Percentiles rank a stretch among this genome's conserved stretches.
phyloP scores from a whole-genome alignment of 495 filamentous ascomycete genomes.

The Acidiella bohemica region DNA sequence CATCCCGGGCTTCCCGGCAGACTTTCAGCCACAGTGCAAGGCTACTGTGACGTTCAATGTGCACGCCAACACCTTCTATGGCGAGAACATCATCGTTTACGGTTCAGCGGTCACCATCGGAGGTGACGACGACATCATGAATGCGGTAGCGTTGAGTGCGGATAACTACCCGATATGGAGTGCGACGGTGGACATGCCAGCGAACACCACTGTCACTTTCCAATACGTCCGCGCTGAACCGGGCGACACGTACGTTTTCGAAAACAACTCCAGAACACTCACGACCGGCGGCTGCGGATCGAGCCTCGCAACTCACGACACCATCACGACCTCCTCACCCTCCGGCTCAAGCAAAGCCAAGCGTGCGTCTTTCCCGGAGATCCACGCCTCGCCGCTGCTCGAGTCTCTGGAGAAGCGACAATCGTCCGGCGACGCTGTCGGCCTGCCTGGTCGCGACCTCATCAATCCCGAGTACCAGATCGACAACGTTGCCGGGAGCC shows the following conservation, averaged over 20 bases:
- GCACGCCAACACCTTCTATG: slow-evolving; percentile 13
- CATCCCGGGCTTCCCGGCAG: slow-evolving; percentile 56
- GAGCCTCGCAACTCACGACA: slow-evolving; percentile 1
- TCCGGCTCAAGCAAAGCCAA: slow-evolving; percentile 2
- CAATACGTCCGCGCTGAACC: slow-evolving; percentile 10
- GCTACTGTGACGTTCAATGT: slow-evolving; percentile 16
- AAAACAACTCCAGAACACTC: slow-evolving; percentile 18
- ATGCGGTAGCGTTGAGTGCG: slow-evolving; percentile 6
- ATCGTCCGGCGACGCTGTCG: slow-evolving; percentile 28
- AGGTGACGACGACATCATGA: slow-evolving; percentile 2
- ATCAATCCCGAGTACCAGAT: slow-evolving; percentile 64
- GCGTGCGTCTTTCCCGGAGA: background rate
- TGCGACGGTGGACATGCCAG: slow-evolving; percentile 13
- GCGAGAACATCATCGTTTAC: slow-evolving; percentile 13
- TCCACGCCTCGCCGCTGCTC: slow-evolving; percentile 1
- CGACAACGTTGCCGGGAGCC: slow-evolving; percentile 52
- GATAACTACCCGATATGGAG: slow-evolving; percentile 18
- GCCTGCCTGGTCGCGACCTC: slow-evolving; percentile 51
- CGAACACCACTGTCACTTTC: slow-evolving; percentile 12
- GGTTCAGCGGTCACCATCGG: slow-evolving; percentile 13
- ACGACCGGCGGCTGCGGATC: slow-evolving; percentile 13
- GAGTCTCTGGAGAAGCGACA: slow-evolving; percentile 12
- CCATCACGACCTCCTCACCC: slow-evolving; percentile 9
- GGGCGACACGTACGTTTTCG: slow-evolving; percentile 13
- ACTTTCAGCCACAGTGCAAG: slow-evolving; percentile 49